Evolutionary conservation across 2,329 filamentous ascomycete species (phyloP).

Genomic region (Alternaria solani): DNA sequence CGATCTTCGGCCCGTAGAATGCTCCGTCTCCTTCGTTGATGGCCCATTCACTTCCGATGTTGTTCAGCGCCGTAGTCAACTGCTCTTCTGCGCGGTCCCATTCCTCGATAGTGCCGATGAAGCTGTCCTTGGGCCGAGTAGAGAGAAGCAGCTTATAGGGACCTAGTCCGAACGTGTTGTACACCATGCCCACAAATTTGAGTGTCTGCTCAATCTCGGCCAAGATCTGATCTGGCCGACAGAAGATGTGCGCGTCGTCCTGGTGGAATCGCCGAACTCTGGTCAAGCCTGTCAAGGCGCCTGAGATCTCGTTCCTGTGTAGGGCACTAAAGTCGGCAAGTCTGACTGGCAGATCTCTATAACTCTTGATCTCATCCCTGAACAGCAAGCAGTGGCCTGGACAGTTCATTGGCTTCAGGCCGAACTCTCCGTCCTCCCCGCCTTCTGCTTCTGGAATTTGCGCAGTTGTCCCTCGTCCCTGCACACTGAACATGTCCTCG

Average conservation of each 20-base stretch:
- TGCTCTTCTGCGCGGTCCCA: slow-evolving; percentile 74
- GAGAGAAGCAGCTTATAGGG: slow-evolving; percentile 80
- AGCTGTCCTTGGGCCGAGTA: slow-evolving; percentile 77
- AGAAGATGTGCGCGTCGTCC: slow-evolving; percentile 92
- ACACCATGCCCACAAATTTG: slow-evolving; percentile 76
- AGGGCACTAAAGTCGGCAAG: slow-evolving; percentile 88
- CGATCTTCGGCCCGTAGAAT: slow-evolving; percentile 92
- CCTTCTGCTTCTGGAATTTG: slow-evolving; percentile 55
- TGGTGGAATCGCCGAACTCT: slow-evolving; percentile 88
- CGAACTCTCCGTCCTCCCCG: slow-evolving; percentile 75
- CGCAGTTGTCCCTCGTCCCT: slow-evolving; percentile 59
- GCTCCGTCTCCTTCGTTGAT: slow-evolving; percentile 84
- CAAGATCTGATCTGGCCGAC: slow-evolving; percentile 76
- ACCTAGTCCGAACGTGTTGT: slow-evolving; percentile 73
- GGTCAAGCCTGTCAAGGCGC: slow-evolving; percentile 81
- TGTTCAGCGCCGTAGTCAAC: slow-evolving; percentile 68
- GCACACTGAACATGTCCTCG: slow-evolving; percentile 90
- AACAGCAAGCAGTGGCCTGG: slow-evolving; percentile 89
- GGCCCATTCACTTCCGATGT: slow-evolving; percentile 72
- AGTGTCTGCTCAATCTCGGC: slow-evolving; percentile 77
- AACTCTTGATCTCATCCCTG: slow-evolving; percentile 74
- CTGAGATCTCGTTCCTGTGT: slow-evolving; percentile 87
- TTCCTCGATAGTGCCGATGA: slow-evolving; percentile 76
- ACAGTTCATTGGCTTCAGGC: slow-evolving; percentile 93
- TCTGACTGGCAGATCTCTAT: slow-evolving; percentile 81